Conservation (phyloP, 768 basidiomycete species). For the Zangia roseola region DNA sequence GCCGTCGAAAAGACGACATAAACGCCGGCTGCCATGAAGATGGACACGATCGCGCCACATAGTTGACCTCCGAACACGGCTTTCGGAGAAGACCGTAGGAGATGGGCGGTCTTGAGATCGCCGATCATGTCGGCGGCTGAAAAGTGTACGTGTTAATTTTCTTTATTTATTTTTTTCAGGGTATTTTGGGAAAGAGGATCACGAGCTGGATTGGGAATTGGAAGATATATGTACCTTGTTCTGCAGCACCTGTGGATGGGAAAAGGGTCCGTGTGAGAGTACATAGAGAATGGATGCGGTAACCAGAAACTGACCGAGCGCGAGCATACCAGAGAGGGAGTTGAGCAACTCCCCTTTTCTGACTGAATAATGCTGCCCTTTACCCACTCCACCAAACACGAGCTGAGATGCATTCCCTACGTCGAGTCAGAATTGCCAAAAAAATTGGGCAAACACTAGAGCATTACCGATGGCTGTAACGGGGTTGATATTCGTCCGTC, state of each 20-base stretch:
- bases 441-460: no score
- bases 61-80: conserved; percentile 64
- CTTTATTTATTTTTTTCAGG: no score
- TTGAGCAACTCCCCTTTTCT: conserved; percentile 18
- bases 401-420: conserved; percentile 52
- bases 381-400: conserved; percentile 60
- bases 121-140: conserved; percentile 60
- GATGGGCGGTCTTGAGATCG: conserved; percentile 69
- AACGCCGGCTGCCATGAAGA: conserved; percentile 58
- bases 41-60: conserved; percentile 54
- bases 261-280: background rate
- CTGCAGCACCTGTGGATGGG: conserved; percentile 16
- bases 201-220: background rate
- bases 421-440: background rate
- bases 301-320: conserved; percentile 10
- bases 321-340: conserved; percentile 28
- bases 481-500: conserved; percentile 62
- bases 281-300: background rate
- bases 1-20: conserved; percentile 64
- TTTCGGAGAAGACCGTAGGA: conserved; percentile 60
- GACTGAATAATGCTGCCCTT: conserved; percentile 37
- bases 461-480: conserved; percentile 49
- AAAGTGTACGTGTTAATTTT: no score
- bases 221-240: conserved; percentile 18
- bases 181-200: background rate